Conservation (phyloP, 2,329 filamentous ascomycete species). For the Trichophyton benhamiae region DNA sequence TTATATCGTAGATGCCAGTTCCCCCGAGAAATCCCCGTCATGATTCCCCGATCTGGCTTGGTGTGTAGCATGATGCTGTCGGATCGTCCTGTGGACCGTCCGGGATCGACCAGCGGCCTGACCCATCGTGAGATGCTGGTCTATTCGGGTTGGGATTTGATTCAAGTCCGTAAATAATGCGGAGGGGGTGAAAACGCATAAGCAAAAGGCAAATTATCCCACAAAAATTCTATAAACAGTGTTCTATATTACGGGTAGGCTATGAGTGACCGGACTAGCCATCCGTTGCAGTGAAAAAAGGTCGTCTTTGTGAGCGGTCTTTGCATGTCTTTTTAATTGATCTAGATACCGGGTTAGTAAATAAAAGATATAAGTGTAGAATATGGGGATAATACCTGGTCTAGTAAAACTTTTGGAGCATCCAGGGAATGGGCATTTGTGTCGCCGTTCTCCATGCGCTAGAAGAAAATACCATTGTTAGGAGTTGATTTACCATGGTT, state of each 20-base stretch:
- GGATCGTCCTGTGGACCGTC: not conserved
- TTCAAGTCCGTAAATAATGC: not conserved
- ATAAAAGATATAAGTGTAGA: not conserved
- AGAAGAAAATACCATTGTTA: conserved; percentile 7
- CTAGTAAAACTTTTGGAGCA: conserved; percentile 35
- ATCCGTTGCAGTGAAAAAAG: conserved; percentile 9
- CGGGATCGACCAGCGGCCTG: not conserved
- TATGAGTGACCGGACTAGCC: conserved; percentile 18
- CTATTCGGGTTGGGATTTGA: not conserved
- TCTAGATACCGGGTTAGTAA: conserved; percentile 18
- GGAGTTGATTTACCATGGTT: not conserved
- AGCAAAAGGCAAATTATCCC: not conserved
- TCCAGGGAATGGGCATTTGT: conserved; percentile 29
- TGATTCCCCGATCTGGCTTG: not conserved
- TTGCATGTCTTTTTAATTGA: conserved; percentile 31
- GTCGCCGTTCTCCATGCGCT: conserved; percentile 32
- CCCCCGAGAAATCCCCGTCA: not conserved
- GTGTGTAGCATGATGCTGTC: not conserved
- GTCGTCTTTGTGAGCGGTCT: conserved; percentile 26
- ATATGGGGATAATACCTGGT: conserved; percentile 22
- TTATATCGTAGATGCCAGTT: not conserved
- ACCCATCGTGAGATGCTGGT: not conserved
- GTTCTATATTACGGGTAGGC: conserved; percentile 14
- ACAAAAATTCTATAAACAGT: not conserved
- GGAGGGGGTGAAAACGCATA: not conserved